These are phyloP conservation scores for Anthracocystis setariae DNA, from an alignment of 1,284 basidiomycete genomes.

Conservation along the genomic window DNA sequence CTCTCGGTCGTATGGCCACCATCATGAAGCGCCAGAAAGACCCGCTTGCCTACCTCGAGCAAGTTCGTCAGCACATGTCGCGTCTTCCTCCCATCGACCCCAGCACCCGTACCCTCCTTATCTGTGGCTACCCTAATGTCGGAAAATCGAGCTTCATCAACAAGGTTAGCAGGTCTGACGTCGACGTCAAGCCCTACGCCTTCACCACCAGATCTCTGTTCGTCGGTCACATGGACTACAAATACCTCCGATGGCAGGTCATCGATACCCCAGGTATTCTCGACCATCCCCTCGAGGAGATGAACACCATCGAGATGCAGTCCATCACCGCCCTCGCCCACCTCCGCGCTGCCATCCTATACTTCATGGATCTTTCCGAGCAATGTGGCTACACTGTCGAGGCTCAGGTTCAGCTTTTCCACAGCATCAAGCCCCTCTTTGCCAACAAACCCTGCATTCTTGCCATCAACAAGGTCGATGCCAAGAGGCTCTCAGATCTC, in stretches of 20 bases:
- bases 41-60: constrained; percentile 67
- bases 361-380: constrained; percentile 68
- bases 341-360: constrained; percentile 64
- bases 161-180: constrained; percentile 67
- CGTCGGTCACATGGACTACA: constrained; percentile 68
- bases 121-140: constrained; percentile 67
- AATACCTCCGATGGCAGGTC: constrained; percentile 68
- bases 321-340: constrained; percentile 67
- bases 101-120: constrained; percentile 62
- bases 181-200: constrained; percentile 67
- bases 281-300: constrained; percentile 67
- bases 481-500: constrained; percentile 57
- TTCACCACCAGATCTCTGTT: constrained; percentile 68
- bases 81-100: constrained; percentile 67
- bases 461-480: constrained; percentile 66
- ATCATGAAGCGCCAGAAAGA: constrained; percentile 68
- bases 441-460: constrained; percentile 67
- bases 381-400: constrained; percentile 67
- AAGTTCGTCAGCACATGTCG: constrained; percentile 67
- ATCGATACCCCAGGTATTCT: constrained; percentile 67
- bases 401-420: constrained; percentile 66
- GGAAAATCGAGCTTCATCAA: constrained; percentile 68
- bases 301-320: constrained; percentile 69
- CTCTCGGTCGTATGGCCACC: constrained; percentile 67
- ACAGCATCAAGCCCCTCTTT: constrained; percentile 68